A percentile compares a stretch with the other conserved stretches of the same genome.
phyloP scores from a whole-genome alignment of 2,329 filamentous ascomycete genomes.

The Pestalotiopsis sp. region DNA sequence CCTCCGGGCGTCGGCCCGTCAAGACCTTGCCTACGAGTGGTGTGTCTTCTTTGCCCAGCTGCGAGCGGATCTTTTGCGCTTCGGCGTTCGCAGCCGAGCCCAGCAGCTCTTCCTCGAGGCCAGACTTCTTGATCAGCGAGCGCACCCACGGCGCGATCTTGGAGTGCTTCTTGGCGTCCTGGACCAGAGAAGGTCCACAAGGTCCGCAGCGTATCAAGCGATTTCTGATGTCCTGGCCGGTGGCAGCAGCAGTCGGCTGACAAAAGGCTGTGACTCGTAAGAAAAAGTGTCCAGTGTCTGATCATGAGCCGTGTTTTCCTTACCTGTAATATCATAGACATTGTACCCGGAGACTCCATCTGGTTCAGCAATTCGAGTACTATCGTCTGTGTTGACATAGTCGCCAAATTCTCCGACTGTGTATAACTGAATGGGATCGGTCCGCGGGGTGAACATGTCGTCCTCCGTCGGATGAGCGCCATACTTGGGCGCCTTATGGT shows the following conservation, averaged over 20 bases:
- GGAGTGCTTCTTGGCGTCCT: background rate
- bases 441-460: no score
- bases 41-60: background rate
- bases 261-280: slow-evolving; percentile 6
- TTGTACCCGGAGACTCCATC: slow-evolving; percentile 17
- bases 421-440: slow-evolving; percentile 10
- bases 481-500: background rate
- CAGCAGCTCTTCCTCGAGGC: background rate
- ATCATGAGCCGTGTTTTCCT: background rate
- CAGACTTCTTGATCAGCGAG: background rate
- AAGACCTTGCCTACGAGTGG: slow-evolving; percentile 12
- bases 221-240: background rate
- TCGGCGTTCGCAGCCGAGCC: background rate
- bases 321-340: slow-evolving; percentile 14
- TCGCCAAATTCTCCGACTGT: slow-evolving; percentile 18
- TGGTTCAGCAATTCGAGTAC: slow-evolving; percentile 20
- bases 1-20: background rate
- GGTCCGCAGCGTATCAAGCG: slow-evolving; percentile 1
- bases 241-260: background rate
- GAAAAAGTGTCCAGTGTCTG: background rate
- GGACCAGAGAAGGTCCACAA: slow-evolving; percentile 4
- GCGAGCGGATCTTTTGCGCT: background rate
- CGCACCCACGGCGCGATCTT: background rate
- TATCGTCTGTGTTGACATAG: slow-evolving; percentile 14
- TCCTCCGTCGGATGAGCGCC: background rate